Conservation (phyloP, 2,329 filamentous ascomycete genomes). For the Monilinia polystroma region DNA sequence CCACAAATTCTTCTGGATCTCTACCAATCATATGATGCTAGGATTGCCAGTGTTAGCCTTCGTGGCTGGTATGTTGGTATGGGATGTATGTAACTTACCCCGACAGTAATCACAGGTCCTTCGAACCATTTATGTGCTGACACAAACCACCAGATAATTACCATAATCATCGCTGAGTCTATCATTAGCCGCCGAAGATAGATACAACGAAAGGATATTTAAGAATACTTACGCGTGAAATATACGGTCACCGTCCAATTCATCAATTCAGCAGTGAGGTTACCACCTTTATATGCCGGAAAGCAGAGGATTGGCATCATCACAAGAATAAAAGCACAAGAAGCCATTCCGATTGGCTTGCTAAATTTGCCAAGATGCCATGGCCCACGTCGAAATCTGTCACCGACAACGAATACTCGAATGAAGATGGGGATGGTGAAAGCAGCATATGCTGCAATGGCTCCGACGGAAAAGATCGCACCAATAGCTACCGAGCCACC, state of each 20-base stretch:
- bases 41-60: slow-evolving; percentile 25
- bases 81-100: slow-evolving; percentile 37
- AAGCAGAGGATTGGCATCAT: slow-evolving; percentile 68
- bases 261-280: slow-evolving; percentile 54
- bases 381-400: slow-evolving; percentile 61
- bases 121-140: slow-evolving; percentile 65
- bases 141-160: slow-evolving; percentile 59
- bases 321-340: slow-evolving; percentile 57
- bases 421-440: slow-evolving; percentile 58
- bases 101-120: slow-evolving; percentile 63
- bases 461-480: slow-evolving; percentile 66
- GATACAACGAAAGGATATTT: not conserved
- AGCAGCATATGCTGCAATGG: slow-evolving; percentile 61
- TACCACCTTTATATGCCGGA: slow-evolving; percentile 52
- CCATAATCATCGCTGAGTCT: slow-evolving; percentile 48
- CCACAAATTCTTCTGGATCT: slow-evolving; percentile 29
- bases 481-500: slow-evolving; percentile 59
- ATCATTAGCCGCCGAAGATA: slow-evolving; percentile 24
- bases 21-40: slow-evolving; percentile 39
- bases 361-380: slow-evolving; percentile 64
- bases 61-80: slow-evolving; percentile 12
- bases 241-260: slow-evolving; percentile 67
- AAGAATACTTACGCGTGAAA: slow-evolving; percentile 44
- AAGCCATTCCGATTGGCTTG: slow-evolving; percentile 54
- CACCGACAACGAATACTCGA: slow-evolving; percentile 57